These are phyloP conservation scores for Xylaria venustula DNA, from an alignment of 495 filamentous ascomycete genomes.

Conservation along the genomic window DNA sequence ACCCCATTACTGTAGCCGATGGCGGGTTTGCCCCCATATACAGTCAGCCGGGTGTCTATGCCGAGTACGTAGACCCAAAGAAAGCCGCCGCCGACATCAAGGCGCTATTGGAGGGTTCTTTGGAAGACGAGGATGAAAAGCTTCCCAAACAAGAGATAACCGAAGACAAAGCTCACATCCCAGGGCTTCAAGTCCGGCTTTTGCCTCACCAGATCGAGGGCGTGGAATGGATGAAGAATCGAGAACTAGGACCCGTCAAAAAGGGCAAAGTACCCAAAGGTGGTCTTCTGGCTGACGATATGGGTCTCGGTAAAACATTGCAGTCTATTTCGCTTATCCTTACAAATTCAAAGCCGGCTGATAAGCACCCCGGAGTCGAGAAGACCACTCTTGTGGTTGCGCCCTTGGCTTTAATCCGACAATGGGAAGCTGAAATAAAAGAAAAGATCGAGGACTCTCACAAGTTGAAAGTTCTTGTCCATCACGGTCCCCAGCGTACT, in stretches of 20 bases:
- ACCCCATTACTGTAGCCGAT: conserved; percentile 28
- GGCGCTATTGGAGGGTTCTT: conserved; percentile 78
- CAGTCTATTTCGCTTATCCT: conserved; percentile 82
- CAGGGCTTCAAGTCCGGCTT: conserved; percentile 82
- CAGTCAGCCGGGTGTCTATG: conserved; percentile 52
- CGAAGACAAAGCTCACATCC: conserved; percentile 44
- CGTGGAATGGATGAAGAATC: conserved; percentile 87
- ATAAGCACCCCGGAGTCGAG: conserved; percentile 61
- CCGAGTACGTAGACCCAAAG: conserved; percentile 69
- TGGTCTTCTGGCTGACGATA: conserved; percentile 84
- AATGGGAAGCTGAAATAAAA: conserved; percentile 93
- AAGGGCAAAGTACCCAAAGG: conserved; percentile 77
- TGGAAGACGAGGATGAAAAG: conserved; percentile 76
- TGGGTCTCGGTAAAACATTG: conserved; percentile 83
- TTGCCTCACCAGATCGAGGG: conserved; percentile 92
- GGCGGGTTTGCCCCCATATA: conserved; percentile 25
- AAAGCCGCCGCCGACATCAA: conserved; percentile 86
- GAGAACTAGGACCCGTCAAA: conserved; percentile 78
- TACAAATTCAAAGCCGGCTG: conserved; percentile 68
- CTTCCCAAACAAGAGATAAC: conserved; percentile 47
- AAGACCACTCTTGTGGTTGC: conserved; percentile 88
- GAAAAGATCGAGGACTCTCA: conserved; percentile 69
- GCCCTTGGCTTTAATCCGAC: conserved; percentile 91
- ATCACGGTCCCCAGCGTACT: conserved; percentile 82
- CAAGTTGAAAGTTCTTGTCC: conserved; percentile 74